Evolutionary conservation across 495 filamentous ascomycete species (phyloP).

Genomic region (Daldinia concentrica): DNA sequence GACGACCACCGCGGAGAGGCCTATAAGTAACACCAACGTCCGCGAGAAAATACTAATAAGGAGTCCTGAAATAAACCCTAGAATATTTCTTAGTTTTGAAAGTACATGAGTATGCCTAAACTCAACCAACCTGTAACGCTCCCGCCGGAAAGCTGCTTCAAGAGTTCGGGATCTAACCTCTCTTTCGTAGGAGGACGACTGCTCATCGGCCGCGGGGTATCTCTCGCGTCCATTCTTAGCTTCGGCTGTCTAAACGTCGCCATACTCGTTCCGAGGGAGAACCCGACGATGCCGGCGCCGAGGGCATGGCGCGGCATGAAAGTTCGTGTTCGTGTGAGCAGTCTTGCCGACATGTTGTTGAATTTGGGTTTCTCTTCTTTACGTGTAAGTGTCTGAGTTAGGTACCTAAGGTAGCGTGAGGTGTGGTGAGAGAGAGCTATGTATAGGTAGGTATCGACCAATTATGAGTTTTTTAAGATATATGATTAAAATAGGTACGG

Average conservation of each 20-base stretch:
- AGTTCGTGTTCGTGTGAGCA: conserved; percentile 26
- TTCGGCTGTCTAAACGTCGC: conserved; percentile 33
- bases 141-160: conserved; percentile 75
- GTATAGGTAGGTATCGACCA: neutral
- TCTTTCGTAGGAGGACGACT: conserved; percentile 44
- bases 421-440: neutral
- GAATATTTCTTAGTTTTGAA: neutral
- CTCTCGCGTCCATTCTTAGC: conserved; percentile 29
- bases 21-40: conserved; percentile 75
- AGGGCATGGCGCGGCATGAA: conserved; percentile 31
- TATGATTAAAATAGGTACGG: neutral
- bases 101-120: neutral
- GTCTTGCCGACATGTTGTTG: conserved; percentile 31
- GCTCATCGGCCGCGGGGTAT: conserved; percentile 25
- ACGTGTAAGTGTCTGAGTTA: neutral
- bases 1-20: conserved; percentile 72
- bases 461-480: neutral
- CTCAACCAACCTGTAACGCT: conserved; percentile 66
- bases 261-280: conserved; percentile 41
- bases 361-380: neutral
- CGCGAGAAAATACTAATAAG: conserved; percentile 78
- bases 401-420: neutral
- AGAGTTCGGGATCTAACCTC: conserved; percentile 57
- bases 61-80: conserved; percentile 74
- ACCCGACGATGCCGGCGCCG: conserved; percentile 35